phyloP scores from a whole-genome alignment of 495 filamentous ascomycete genomes.

The Aspergillus baeticus region DNA sequence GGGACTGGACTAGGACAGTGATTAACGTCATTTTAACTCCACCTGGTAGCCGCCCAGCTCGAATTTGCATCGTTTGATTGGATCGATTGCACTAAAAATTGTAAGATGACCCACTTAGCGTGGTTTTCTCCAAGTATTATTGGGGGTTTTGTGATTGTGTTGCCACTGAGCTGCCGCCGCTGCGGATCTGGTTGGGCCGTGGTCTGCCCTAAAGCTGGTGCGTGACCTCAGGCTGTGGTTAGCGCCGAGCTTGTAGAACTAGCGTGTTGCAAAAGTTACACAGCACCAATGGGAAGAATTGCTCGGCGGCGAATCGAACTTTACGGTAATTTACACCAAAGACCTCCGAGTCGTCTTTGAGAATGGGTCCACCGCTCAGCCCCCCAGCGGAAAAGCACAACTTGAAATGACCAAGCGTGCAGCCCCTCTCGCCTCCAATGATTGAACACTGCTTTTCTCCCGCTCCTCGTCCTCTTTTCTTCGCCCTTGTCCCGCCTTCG shows the following conservation, averaged over 20 bases:
- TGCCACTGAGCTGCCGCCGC: constrained; percentile 27
- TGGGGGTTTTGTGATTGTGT: constrained; percentile 21
- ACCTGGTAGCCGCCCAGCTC: constrained; percentile 18
- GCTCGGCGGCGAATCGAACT: background rate
- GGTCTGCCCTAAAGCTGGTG: constrained; percentile 27
- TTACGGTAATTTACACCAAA: constrained; percentile 3
- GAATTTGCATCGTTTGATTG: constrained; percentile 11
- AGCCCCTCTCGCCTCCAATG: constrained; percentile 14
- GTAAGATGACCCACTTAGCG: constrained; percentile 16
- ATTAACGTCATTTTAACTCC: constrained; percentile 19
- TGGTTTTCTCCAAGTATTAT: constrained; percentile 6
- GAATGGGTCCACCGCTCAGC: constrained; percentile 22
- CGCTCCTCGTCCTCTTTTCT: constrained; percentile 23
- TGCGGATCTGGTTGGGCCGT: constrained; percentile 20
- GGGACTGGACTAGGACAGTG: constrained; percentile 13
- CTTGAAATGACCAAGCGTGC: constrained; percentile 4
- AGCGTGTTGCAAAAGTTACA: constrained; percentile 17
- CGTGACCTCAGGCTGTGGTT: constrained; percentile 27
- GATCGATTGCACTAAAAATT: constrained; percentile 11
- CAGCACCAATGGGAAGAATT: background rate
- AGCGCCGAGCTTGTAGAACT: constrained; percentile 18
- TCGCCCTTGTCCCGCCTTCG: constrained; percentile 31
- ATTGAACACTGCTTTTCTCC: constrained; percentile 16
- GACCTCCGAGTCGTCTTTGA: background rate
- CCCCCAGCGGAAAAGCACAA: constrained; percentile 16